A percentile compares a stretch with the other conserved stretches of the same genome.
phyloP scores from a whole-genome alignment of 768 basidiomycete genomes.

The Coprinopsis strossmayeri region DNA sequence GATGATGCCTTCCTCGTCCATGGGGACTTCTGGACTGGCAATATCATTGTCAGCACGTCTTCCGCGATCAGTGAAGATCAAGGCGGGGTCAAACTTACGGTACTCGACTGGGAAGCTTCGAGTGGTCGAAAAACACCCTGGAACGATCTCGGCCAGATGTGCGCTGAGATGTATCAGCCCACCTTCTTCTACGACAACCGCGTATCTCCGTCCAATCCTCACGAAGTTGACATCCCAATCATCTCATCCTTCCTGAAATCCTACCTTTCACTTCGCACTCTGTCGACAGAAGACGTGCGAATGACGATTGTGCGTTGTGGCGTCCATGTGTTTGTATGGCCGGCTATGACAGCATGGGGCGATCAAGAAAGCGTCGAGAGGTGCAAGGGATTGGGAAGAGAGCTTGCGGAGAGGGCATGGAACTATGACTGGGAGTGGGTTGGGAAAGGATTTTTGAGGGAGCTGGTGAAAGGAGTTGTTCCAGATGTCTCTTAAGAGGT shows the following conservation, averaged over 20 bases:
- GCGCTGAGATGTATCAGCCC: conserved; percentile 3
- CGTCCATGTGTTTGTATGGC: conserved; percentile 1
- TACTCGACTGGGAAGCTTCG: conserved; percentile 1
- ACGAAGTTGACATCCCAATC: background rate
- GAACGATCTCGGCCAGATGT: conserved; percentile 6
- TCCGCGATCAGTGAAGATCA: background rate
- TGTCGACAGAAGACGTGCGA: background rate
- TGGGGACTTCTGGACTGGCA: conserved; percentile 4
- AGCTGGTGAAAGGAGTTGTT: too few relatives aligned
- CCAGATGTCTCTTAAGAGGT: too few relatives aligned
- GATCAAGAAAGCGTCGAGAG: background rate
- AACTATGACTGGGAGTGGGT: conserved; percentile 3
- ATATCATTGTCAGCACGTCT: background rate
- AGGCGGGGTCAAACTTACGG: background rate
- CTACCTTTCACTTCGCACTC: background rate
- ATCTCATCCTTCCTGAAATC: background rate
- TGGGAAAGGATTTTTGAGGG: background rate
- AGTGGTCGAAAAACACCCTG: background rate
- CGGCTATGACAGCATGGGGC: background rate
- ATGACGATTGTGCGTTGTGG: conserved; percentile 1
- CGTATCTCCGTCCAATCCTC: too few relatives aligned
- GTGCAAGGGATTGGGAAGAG: conserved; percentile 1
- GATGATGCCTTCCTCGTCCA: conserved; percentile 1
- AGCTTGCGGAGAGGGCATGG: background rate
- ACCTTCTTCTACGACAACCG: background rate